Conservation (phyloP, 2,329 filamentous ascomycete species). For the Fusarium piperis region DNA sequence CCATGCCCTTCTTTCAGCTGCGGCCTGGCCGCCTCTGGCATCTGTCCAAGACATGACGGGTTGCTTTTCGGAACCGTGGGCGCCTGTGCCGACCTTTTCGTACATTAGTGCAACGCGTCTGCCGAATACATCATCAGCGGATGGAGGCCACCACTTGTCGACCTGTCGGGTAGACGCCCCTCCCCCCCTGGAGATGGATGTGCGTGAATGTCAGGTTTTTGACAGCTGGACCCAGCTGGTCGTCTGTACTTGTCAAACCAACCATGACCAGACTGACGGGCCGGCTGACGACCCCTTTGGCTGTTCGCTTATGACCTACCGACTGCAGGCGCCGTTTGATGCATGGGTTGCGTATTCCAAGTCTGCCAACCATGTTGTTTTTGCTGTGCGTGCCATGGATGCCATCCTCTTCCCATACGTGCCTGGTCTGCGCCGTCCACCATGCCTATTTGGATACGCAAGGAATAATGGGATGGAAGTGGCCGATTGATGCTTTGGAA, state of each 20-base stretch:
- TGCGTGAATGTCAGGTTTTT: neutral
- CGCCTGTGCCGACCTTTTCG: slow-evolving; percentile 5
- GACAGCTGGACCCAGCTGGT: neutral
- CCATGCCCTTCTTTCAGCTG: slow-evolving; percentile 32
- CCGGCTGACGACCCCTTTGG: neutral
- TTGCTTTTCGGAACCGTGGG: slow-evolving; percentile 3
- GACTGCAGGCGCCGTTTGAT: neutral
- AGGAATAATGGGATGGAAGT: neutral
- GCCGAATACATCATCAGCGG: neutral
- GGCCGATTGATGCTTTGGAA: neutral
- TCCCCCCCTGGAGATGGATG: neutral
- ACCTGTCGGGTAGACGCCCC: neutral
- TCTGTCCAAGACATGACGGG: slow-evolving; percentile 9
- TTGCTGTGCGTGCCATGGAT: neutral
- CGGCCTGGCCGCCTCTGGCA: slow-evolving; percentile 26
- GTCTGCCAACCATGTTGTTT: neutral
- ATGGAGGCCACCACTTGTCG: neutral
- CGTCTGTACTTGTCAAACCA: neutral
- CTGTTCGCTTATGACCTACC: neutral
- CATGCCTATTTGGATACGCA: neutral
- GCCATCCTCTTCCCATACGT: neutral
- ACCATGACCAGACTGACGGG: neutral
- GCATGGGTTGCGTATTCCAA: neutral
- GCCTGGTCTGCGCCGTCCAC: neutral
- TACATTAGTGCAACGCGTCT: neutral